Conservation (phyloP, 129 eudicot genomes). For the Ambrosia trifida region DNA sequence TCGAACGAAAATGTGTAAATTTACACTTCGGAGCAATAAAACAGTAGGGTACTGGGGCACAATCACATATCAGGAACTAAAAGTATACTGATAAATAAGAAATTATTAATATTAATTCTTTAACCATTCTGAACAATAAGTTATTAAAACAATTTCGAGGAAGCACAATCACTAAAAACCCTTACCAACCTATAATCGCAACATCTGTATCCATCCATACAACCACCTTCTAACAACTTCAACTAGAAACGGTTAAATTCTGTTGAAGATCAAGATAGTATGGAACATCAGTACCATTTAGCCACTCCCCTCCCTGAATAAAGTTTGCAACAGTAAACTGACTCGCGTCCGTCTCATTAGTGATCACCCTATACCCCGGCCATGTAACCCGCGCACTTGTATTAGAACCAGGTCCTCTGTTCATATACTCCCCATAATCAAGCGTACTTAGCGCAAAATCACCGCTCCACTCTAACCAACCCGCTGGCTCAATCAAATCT, state of each 20-base stretch:
- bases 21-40: too few relatives aligned
- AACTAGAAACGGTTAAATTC: slow-evolving; percentile 7
- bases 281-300: slow-evolving; percentile 46
- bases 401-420: slow-evolving; percentile 70
- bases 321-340: slow-evolving; percentile 64
- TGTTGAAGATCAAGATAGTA: slow-evolving; percentile 39
- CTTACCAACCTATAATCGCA: slow-evolving; percentile 9
- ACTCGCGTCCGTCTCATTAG: slow-evolving; percentile 46
- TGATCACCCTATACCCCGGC: slow-evolving; percentile 62
- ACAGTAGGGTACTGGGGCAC: too few relatives aligned
- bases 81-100: background rate
- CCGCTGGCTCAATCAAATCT: slow-evolving; percentile 49
- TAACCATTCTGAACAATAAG: slow-evolving; percentile 19
- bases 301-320: slow-evolving; percentile 66
- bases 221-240: background rate
- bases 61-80: too few relatives aligned
- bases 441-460: slow-evolving; percentile 53
- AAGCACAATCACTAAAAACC: slow-evolving; percentile 14
- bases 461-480: slow-evolving; percentile 75
- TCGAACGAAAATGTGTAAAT: too few relatives aligned
- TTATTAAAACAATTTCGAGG: slow-evolving; percentile 12
- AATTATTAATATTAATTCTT: background rate
- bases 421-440: slow-evolving; percentile 72
- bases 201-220: background rate
- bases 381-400: slow-evolving; percentile 67